Percentiles rank a stretch among this genome's conserved stretches.
phyloP scores from a whole-genome alignment of 495 filamentous ascomycete species.

The Astrothelium macrocarpum region DNA sequence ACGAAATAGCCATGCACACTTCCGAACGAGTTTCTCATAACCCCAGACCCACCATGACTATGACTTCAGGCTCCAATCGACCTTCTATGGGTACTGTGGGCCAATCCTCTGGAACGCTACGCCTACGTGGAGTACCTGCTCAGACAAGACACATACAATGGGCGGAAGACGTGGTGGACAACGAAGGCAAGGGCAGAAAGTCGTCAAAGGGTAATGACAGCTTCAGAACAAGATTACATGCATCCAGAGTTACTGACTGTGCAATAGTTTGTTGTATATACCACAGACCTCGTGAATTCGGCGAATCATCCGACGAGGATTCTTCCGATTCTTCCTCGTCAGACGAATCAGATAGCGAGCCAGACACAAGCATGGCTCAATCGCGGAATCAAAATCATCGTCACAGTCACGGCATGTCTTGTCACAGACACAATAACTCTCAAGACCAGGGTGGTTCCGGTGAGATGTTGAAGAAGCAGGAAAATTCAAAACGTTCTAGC shows the following conservation, averaged over 20 bases:
- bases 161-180: conserved; percentile 91
- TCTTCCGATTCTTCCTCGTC: conserved; percentile 51
- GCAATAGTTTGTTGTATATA: conserved; percentile 92
- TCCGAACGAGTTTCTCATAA: background rate
- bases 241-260: background rate
- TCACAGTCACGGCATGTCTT: conserved; percentile 34
- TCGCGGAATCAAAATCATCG: conserved; percentile 32
- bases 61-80: conserved; percentile 4
- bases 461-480: conserved; percentile 31
- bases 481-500: conserved; percentile 51
- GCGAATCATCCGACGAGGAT: conserved; percentile 76
- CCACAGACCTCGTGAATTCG: conserved; percentile 70
- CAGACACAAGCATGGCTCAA: conserved; percentile 41
- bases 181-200: conserved; percentile 91
- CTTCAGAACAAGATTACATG: background rate
- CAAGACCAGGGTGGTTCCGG: conserved; percentile 24
- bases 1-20: background rate
- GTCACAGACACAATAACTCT: conserved; percentile 28
- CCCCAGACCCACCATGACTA: conserved; percentile 1
- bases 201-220: conserved; percentile 70
- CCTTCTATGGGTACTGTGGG: background rate
- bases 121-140: conserved; percentile 28
- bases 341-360: conserved; percentile 39
- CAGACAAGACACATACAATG: conserved; percentile 54
- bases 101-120: conserved; percentile 21